These are phyloP conservation scores for Tolypocladium guangdongense DNA, from an alignment of 2,329 filamentous ascomycete species.

Conservation along the genomic window DNA sequence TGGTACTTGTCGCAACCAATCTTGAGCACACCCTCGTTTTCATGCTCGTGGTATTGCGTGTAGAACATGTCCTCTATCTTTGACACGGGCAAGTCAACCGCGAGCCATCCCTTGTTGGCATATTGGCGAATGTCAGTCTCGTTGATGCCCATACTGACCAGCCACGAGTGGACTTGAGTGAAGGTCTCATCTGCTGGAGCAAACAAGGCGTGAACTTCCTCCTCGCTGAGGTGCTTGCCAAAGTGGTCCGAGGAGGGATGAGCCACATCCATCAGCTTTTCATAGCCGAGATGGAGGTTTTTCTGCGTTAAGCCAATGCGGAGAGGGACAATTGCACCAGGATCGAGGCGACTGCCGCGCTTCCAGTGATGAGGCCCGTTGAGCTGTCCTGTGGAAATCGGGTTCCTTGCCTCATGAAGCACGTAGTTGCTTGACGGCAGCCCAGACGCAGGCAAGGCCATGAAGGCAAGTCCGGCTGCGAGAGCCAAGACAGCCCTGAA, in stretches of 20 bases:
- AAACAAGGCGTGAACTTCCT: background rate
- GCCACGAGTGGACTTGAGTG: background rate
- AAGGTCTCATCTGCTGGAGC: background rate
- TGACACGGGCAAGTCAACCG: constrained; percentile 5
- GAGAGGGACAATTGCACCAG: background rate
- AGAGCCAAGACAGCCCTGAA: background rate
- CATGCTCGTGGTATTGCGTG: constrained; percentile 6
- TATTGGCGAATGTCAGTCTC: constrained; percentile 1
- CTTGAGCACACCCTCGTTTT: constrained; percentile 4
- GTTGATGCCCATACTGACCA: background rate
- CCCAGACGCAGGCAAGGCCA: background rate
- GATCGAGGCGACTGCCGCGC: constrained; percentile 4
- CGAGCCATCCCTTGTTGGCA: constrained; percentile 2
- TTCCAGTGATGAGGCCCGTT: constrained; percentile 1
- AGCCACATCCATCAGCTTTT: background rate
- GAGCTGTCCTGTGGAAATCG: background rate
- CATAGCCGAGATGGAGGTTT: background rate
- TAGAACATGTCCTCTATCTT: constrained; percentile 4
- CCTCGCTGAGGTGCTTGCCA: background rate
- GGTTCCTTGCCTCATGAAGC: background rate
- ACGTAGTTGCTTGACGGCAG: background rate
- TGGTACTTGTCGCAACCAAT: constrained; percentile 26
- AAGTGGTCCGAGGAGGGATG: background rate
- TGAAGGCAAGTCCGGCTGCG: constrained; percentile 1
- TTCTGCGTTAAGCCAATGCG: background rate